Conservation (phyloP, 495 filamentous ascomycete genomes). For the Penicillium manginii region DNA sequence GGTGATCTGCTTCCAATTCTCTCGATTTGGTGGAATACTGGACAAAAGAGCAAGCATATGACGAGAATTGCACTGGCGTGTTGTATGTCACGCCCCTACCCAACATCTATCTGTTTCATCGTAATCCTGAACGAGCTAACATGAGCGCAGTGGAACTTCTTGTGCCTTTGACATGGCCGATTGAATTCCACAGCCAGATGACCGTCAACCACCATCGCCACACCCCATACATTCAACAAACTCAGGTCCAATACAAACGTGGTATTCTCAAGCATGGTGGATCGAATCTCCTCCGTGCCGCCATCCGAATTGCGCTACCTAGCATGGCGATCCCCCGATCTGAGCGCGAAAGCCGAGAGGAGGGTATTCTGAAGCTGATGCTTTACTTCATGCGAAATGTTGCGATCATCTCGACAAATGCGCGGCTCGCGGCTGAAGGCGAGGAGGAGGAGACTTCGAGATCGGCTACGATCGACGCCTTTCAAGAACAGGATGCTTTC, state of each 20-base stretch:
- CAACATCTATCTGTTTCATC: no score
- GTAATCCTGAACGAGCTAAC: slow-evolving; percentile 11
- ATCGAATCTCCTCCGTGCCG: slow-evolving; percentile 73
- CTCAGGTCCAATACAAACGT: slow-evolving; percentile 87
- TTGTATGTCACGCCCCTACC: slow-evolving; percentile 43
- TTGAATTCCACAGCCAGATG: slow-evolving; percentile 81
- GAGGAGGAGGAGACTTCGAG: slow-evolving; percentile 89
- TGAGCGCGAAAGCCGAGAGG: slow-evolving; percentile 79
- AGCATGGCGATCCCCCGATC: slow-evolving; percentile 79
- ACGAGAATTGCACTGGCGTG: slow-evolving; percentile 83
- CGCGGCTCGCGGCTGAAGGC: slow-evolving; percentile 60
- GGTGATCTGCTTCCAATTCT: slow-evolving; percentile 91
- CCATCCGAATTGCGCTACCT: slow-evolving; percentile 80
- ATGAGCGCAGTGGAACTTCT: slow-evolving; percentile 72
- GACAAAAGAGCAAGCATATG: slow-evolving; percentile 70
- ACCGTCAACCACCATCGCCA: slow-evolving; percentile 93
- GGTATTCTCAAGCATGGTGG: slow-evolving; percentile 80
- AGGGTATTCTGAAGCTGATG: slow-evolving; percentile 90
- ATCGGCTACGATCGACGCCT: slow-evolving; percentile 84
- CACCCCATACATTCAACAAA: slow-evolving; percentile 82
- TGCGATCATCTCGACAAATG: slow-evolving; percentile 75
- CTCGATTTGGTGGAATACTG: slow-evolving; percentile 69
- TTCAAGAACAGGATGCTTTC: slow-evolving; percentile 87
- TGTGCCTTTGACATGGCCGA: slow-evolving; percentile 92
- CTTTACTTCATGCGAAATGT: slow-evolving; percentile 89